These are phyloP conservation scores for Talaromyces amestolkiae DNA, from an alignment of 2,329 filamentous ascomycete species.

Conservation along the genomic window DNA sequence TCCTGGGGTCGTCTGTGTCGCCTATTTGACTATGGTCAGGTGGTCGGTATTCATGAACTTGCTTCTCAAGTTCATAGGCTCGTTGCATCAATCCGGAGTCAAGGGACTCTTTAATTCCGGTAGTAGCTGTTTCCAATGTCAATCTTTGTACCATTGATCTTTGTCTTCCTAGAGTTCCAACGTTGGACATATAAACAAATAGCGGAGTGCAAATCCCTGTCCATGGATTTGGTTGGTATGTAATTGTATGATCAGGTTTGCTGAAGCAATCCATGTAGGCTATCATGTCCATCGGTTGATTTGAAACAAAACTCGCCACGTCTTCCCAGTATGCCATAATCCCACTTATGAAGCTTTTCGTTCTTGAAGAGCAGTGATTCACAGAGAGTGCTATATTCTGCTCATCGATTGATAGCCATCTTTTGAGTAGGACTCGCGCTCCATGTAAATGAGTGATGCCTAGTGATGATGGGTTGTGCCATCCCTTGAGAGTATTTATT, in stretches of 20 bases:
- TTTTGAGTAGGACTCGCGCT: conserved; percentile 9
- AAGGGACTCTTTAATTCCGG: background rate
- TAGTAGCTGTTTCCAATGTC: background rate
- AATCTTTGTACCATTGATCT: background rate
- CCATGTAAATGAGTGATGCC: conserved; percentile 7
- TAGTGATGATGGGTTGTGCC: conserved; percentile 1
- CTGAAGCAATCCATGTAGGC: background rate
- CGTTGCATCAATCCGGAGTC: background rate
- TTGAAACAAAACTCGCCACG: background rate
- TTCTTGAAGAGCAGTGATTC: background rate
- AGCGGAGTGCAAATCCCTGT: background rate
- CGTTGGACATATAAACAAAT: background rate
- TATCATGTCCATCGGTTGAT: background rate
- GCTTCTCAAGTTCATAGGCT: background rate
- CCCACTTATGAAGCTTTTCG: background rate
- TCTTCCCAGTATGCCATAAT: background rate
- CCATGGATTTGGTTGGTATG: background rate
- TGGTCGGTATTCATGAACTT: background rate
- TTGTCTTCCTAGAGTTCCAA: background rate
- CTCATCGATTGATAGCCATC: conserved; percentile 4
- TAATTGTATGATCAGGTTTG: background rate
- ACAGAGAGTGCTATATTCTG: background rate
- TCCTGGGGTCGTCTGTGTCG: background rate
- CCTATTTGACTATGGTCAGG: background rate
- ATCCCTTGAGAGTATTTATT: background rate